These are phyloP conservation scores for Cladochytrium tenue DNA, from an alignment of 371 early-diverging fungal species.

Conservation along the genomic window DNA sequence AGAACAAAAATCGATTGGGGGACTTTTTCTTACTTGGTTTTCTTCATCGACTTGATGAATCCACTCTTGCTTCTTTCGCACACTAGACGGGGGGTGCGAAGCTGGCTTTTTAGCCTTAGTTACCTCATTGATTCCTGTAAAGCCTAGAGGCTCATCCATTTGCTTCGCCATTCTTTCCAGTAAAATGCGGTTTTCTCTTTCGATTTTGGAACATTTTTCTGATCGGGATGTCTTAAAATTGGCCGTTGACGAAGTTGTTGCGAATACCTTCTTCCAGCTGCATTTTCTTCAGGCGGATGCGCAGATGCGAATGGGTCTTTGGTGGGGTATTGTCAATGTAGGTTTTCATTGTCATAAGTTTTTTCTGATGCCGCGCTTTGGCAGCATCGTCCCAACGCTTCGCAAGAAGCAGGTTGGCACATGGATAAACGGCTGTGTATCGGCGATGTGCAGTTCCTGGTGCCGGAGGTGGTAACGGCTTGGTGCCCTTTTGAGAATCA, in stretches of 20 bases:
- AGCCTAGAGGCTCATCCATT: slow-evolving; percentile 30
- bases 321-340: slow-evolving; percentile 43
- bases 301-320: slow-evolving; percentile 34
- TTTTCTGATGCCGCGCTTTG: slow-evolving; percentile 31
- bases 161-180: slow-evolving; percentile 45
- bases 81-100: slow-evolving; percentile 22
- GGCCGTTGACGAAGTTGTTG: neutral
- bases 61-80: slow-evolving; percentile 19
- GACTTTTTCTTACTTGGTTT: neutral
- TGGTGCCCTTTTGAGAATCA: neutral
- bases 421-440: slow-evolving; percentile 37
- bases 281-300: slow-evolving; percentile 34
- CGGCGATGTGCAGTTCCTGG: slow-evolving; percentile 28
- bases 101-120: slow-evolving; percentile 10
- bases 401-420: slow-evolving; percentile 40
- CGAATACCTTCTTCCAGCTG: slow-evolving; percentile 36
- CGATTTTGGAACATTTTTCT: slow-evolving; percentile 37
- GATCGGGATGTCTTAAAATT: neutral
- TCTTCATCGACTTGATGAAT: slow-evolving; percentile 29
- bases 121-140: slow-evolving; percentile 31
- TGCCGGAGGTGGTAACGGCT: slow-evolving; percentile 25
- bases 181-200: slow-evolving; percentile 39
- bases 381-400: slow-evolving; percentile 47
- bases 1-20: too few species aligned
- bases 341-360: slow-evolving; percentile 37